Evolutionary conservation across 1,139 yeast species (phyloP), one percentile per base, ranked within the genome.

Genomic region (Suhomyces ambrosiae): DNA sequence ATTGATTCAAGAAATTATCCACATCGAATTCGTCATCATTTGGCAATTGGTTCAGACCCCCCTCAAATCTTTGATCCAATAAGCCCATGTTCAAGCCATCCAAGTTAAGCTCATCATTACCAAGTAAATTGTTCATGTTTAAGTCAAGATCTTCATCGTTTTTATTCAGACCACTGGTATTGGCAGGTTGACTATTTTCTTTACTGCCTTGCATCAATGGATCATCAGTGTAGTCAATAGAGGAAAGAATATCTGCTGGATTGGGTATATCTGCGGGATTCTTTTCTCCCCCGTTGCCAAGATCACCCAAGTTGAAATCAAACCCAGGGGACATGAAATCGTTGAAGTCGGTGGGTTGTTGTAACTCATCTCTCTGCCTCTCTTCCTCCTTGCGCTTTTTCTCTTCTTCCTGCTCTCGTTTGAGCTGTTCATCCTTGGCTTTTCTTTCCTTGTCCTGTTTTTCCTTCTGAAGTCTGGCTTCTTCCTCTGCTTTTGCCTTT

Each of bases 51-150:
- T 49, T 54, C 12, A 38, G 40, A 24, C 44, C 50, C 10, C 50
- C 46, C 25, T 60, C 65, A 25, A 50, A 53, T 4, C 63, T 68
- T 33, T 60, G 68, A 38, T 70, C 76, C 25, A 70, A 52, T 33
- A 71, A 50, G 32, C 66, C 63, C 73, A 70, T 69, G 44, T 71
- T 68, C 32, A 71, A 56, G 2, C 74, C 76, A 37, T 70, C 75
- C 11, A 71, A 51, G 9, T 70, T 54, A 66, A 66, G 70, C 47
- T 69, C 73, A 41, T 67, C 73, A 40, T 63, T 70, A 2, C 68
- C 74, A 25, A 71, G 50, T 28, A 71, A 50, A 35, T 67, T 68
- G 42, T 69, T 67, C 63, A 69, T 65, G 41, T 68, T 72, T 28
- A 66, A 46, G 41, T 68, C 74, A 47, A 59, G 48, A 18, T 58